These are phyloP conservation scores for Termitomyces eurrhizus DNA, from an alignment of 768 basidiomycete genomes.

Conservation along the genomic window DNA sequence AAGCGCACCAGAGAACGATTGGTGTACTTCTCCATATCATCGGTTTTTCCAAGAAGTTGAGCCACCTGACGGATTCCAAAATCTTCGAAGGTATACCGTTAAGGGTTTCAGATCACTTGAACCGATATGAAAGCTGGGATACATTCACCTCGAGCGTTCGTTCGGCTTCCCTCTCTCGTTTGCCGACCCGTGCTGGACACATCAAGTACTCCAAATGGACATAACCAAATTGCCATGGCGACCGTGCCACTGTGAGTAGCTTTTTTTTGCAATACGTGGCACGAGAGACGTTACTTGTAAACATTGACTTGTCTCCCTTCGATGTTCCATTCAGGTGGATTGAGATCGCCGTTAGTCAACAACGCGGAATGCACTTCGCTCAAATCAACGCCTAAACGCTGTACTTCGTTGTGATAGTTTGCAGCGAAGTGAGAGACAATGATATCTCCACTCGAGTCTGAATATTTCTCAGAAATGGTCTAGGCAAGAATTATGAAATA, in stretches of 20 bases:
- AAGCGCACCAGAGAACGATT: conserved; percentile 56
- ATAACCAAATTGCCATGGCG: conserved; percentile 54
- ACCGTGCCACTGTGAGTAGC: not conserved
- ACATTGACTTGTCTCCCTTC: conserved; percentile 63
- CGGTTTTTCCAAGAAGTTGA: conserved; percentile 52
- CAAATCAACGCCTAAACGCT: conserved; percentile 52
- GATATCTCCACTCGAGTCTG: conserved; percentile 60
- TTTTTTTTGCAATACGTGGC: no score
- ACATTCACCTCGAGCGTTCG: conserved; percentile 50
- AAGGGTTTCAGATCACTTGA: not conserved
- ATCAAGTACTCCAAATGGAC: conserved; percentile 66
- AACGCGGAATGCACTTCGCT: conserved; percentile 60
- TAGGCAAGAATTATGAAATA: not conserved
- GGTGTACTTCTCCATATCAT: conserved; percentile 52
- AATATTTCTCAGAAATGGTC: not conserved
- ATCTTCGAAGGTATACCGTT: conserved; percentile 67
- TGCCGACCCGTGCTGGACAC: conserved; percentile 59
- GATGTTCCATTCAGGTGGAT: conserved; percentile 70
- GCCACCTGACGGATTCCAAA: conserved; percentile 71
- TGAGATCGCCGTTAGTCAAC: conserved; percentile 57
- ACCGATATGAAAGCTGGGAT: not conserved
- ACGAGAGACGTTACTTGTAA: conserved; percentile 47
- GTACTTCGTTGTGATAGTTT: conserved; percentile 64
- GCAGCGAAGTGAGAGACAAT: conserved; percentile 71
- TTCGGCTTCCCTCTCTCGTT: conserved; percentile 61